Base-by-base conservation (phyloP, 768 basidiomycete species). In the Russula abietina region DNA sequence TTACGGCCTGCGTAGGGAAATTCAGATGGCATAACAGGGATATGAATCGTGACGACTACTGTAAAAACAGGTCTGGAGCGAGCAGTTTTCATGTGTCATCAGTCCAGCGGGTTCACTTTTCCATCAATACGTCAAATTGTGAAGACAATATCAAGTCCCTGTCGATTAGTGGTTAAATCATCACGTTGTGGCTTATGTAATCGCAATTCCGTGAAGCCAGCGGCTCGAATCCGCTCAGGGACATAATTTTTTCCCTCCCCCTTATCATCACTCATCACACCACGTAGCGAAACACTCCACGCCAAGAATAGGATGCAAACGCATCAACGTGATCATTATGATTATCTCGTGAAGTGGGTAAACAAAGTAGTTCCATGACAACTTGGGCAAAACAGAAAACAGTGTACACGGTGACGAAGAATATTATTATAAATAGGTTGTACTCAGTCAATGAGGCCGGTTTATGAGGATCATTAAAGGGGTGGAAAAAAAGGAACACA, bases 121-220 rank as follows among this genome's bases (percentile, higher is more conserved):
- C 38, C 17, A 60, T 45, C 33, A 39, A 12, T 24, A 7, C 3
- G 32, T 49, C 24, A 32, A 30, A 17, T 39, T 41, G 17, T 7
- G 1, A 14, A 0, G 2, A 0, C 7, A 16, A 6, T 7, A 1
- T 1, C 2, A 64, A 62, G 64, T 65, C 64, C 64, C 61, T 57
- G 60, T 65, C 64, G 64, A 65, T 65, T 65, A 65, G 64, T 65
- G 64, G 64, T 65, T 62, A 65, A 65, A 65, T 65, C 64, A 65
- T 65, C 64, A 65, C 64, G 60, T 65, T 65, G 64, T 65, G 64
- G 64, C 30, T 39, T 39, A 7, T 2, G 22, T 22, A 6, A 12
- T 24, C 6, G 8, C 60, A 62, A 45, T 4, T 57, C 64, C 64
- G 63, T 64, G 63, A 64, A 64, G 63, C 63, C 63, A 55, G 54